Base-by-base conservation (phyloP, 2,329 filamentous ascomycete genomes). In the Pseudopithomyces maydicus region DNA sequence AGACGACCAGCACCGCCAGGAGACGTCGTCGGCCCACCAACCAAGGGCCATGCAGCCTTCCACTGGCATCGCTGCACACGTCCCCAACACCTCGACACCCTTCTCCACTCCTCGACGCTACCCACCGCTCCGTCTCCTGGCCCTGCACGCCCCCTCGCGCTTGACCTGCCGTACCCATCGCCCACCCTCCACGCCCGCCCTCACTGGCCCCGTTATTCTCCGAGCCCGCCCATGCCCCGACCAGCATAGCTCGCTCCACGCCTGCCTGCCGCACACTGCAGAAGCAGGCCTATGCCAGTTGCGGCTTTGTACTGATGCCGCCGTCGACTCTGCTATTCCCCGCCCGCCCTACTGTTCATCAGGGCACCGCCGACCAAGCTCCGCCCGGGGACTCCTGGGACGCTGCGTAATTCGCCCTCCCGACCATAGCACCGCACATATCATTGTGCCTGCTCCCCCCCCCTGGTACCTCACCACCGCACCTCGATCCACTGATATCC, bases 231-330 rank as follows among this genome's bases (percentile, higher is more conserved):
- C 63, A 44, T 60, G 41, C 43, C 39, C 11, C n/a, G 2, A 14
- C 54, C 61, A 51, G 58, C 48, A 49, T 48, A 55, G 44, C 51
- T 51, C 48, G 54, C 58, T 60, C 53, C 64, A 54, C 62, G 69
- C 71, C 36, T 50, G 66, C 64, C 64, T 63, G 47, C 58, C 58
- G 45, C 56, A 55, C 53, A 58, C 57, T 55, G 56, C 59, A 49
- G 53, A 62, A 47, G 55, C 63, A 65, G 66, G 64, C 61, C 59
- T 56, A 69, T 69, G 70, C 66, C 59, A 63, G 65, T 55, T 63
- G 52, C 45, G 45, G 20, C 39, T 51, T 49, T 41, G 53, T 36
- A 51, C 65, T 71, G 65, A 69, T 71, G 61, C 66, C 66, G 66
- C 60, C 62, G 56, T 63, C 44, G 55, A 54, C 60, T 58, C 65